Evolutionary conservation across 176 grass and related monocot genomes (phyloP), one percentile per base, ranked within the genome.

Genomic region (Tillandsia fasciculata): DNA sequence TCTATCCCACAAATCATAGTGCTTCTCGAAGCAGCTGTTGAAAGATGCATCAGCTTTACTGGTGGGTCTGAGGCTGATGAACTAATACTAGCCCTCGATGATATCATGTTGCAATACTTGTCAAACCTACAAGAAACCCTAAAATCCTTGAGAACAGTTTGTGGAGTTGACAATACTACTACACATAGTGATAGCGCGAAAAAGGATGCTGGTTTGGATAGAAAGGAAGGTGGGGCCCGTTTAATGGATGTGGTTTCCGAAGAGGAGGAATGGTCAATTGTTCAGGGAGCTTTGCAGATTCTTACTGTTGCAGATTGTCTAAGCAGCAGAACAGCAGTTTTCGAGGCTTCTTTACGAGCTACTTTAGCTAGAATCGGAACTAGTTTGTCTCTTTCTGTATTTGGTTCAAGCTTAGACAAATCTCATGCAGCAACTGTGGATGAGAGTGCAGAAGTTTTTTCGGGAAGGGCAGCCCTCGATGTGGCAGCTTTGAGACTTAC

Each of bases 221-320:
- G 79, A 81, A 89, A 75, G 51, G 86, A 87, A 77, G 81, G 33
- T 7, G 33, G 83, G 51, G 72, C 76, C 51, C 76, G 83, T 64
- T 56, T 64, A 52, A 53, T 75, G 49, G 86, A 92, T 87, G 84
- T 86, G 68, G 84, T 93, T 50, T 99, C 90, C 52, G 94, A 99
- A 76, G 94, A 99, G 77, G 94, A 99, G 74, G 94, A 99, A 76
- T 99, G 94, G 94, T 90, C 90, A 48, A 93, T 99, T 83, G 90
- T 99, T 57, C 94, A 99, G 83, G 94, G 89, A 67, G 82, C 89
- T 78, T 77, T 99, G 69, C 94, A 99, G 77, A 87, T 99, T 82
- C 87, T 99, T 79, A 99, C 90, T 64, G 90, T 99, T 71, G 94
- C 84, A 52, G 94, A 99, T 81, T 99, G 87, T 81, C 75, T 99